Evolutionary conservation across 305 asterid genomes (phyloP), one percentile per base, ranked within the genome.

Genomic region (Fraxinus platypoda): DNA sequence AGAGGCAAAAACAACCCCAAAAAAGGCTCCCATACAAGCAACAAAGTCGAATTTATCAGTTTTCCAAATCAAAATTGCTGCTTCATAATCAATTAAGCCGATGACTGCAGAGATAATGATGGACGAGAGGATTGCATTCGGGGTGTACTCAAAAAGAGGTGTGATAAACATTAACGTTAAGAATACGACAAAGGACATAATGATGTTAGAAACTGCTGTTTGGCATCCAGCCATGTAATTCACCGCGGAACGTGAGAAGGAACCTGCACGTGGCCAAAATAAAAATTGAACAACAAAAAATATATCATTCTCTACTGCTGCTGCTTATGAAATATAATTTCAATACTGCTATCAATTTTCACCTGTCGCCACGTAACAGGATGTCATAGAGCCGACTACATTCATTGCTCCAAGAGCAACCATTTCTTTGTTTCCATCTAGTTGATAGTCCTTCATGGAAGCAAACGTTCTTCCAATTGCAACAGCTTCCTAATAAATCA

Each of bases 391-490:
- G 26, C 98, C 98, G 8, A 91, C 91, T 31, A 94, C 84, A 62
- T 94, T 94, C 98, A 94, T 94, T 8, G 94, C 78, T 87, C 98
- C 98, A 26, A 94, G 92, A 76, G 98, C 97, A 62, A 94, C 90
- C 98, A 94, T 94, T 87, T 94, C 98, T 81, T 87, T 91, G 92
- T 94, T 94, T 77, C 98, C 98, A 49, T 94, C 98, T 70, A 94
- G 68, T 34, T 93, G 95, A 82, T 94, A 94, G 87, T 93, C 98
- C 84, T 94, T 94, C 94, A 93, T 90, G 25, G 94, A 81, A 17
- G 98, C 98, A 85, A 94, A 94, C 6, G 98, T 94, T 84, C 98
- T 80, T 71, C 98, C 98, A 4, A 94, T 94, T 4, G 98, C 98
- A 75, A 91, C 91, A 64, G 98, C 98, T 93, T 94, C 98, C 98